Conservation (phyloP, 106 monocot species). For the Ottelia alismoides region DNA sequence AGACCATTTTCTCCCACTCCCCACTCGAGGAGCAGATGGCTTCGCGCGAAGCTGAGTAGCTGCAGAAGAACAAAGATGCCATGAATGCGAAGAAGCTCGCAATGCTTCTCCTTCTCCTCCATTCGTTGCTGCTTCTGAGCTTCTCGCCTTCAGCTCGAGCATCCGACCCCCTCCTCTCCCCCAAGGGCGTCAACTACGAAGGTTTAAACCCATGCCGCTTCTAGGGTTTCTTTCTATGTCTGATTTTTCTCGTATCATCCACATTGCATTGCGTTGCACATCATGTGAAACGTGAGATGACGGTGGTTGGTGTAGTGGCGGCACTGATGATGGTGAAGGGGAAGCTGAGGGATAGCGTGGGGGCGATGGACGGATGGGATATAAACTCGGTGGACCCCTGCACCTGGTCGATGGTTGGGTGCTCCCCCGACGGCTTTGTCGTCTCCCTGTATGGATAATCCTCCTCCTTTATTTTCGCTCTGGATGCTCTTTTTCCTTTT, state of each 20-base stretch:
- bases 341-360: slow-evolving; percentile 53
- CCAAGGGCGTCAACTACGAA: slow-evolving; percentile 92
- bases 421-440: slow-evolving; percentile 82
- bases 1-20: too few relatives aligned
- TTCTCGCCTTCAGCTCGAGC: background rate
- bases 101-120: background rate
- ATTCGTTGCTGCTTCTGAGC: background rate
- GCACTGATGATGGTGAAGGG: slow-evolving; percentile 90
- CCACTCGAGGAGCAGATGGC: too few relatives aligned
- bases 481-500: too few relatives aligned
- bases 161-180: slow-evolving; percentile 64
- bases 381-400: slow-evolving; percentile 96
- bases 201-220: slow-evolving; percentile 18
- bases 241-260: background rate
- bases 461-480: too few relatives aligned
- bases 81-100: too few relatives aligned
- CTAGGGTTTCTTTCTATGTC: background rate
- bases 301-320: slow-evolving; percentile 37
- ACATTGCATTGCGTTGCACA: too few relatives aligned
- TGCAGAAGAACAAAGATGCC: too few relatives aligned
- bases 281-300: background rate
- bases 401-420: slow-evolving; percentile 93
- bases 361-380: slow-evolving; percentile 85
- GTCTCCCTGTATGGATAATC: slow-evolving; percentile 58
- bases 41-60: too few relatives aligned